Evolutionary conservation across 2,329 filamentous ascomycete species (phyloP), one percentile per base, ranked within the genome.

Genomic region (Aspergillus ustus): DNA sequence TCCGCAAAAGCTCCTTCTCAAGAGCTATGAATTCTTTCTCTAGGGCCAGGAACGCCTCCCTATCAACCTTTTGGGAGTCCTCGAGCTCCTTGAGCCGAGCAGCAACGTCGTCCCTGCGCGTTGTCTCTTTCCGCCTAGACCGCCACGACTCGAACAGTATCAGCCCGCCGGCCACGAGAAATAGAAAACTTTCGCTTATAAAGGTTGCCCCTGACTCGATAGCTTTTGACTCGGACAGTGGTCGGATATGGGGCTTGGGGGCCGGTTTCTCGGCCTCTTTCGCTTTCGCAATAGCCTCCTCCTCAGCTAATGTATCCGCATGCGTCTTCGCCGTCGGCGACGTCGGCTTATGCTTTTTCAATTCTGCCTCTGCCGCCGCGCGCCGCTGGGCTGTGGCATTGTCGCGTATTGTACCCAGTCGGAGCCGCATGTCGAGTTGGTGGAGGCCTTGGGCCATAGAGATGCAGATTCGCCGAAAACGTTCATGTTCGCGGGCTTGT

Each of bases 141-240:
- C 87, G 78, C 82, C 83, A 86, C 20, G 84, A 83, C 69, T 91
- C 88, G 57, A 86, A 86, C 0, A 90, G 73, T 49, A 91, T 86
- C 62, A 90, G 74, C 0, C 84, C 79, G 6, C 85, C 87, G 1
- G 85, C 88, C 13, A 90, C 88, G 4, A 82, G 68, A 67, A 90
- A 90, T 44, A 91, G 81, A 70, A 91, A 91, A 0, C 85, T 77
- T 70, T 91, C 88, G 34, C 86, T 86, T 52, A 89, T 88, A 69
- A 91, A 90, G 64, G 88, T 90, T 3, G 88, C 88, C 3, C 88
- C 88, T 43, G 85, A 84, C 70, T 91, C 88, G 58, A 91, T 90
- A 0, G 88, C 88, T 68, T 89, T 89, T 13, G 85, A 82, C 71
- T 91, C 88, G 2, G 85, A 86, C 11, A 91, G 78, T 7, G 88